phyloP scores from a whole-genome alignment of 1,284 basidiomycete species.

The Ceratobasidium sp. region DNA sequence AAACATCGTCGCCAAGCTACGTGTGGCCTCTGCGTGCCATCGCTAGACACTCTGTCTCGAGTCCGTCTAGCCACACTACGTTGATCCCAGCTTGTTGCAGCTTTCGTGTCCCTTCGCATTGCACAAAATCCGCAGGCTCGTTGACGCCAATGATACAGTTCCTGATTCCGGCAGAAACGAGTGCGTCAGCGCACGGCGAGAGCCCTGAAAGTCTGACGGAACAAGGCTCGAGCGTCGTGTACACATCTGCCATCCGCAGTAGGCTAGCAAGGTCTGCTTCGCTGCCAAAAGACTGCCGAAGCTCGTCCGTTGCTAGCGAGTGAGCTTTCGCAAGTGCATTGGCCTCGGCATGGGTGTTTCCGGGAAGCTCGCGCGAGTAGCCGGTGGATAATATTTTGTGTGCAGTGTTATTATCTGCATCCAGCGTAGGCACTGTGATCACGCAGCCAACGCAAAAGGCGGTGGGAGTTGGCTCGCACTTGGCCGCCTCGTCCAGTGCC shows the following conservation, averaged over 20 bases:
- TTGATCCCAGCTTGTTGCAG: conserved; percentile 80
- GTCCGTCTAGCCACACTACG: conserved; percentile 76
- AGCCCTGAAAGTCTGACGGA: conserved; percentile 90
- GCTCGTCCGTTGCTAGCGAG: conserved; percentile 45
- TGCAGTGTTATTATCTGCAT: conserved; percentile 51
- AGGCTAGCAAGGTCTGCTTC: conserved; percentile 62
- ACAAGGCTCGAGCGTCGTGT: conserved; percentile 98
- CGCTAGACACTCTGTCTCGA: conserved; percentile 79
- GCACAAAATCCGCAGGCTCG: conserved; percentile 96
- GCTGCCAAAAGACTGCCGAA: conserved; percentile 51
- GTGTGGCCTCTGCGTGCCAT: conserved; percentile 57
- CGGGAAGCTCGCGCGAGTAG: conserved; percentile 90
- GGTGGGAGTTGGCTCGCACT: conserved; percentile 75
- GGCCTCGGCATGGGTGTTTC: conserved; percentile 98
- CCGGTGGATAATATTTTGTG: conserved; percentile 76
- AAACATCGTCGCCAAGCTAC: not conserved
- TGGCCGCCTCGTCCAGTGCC: conserved; percentile 77
- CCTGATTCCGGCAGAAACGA: conserved; percentile 76
- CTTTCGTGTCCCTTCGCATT: conserved; percentile 86
- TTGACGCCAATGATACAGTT: conserved; percentile 90
- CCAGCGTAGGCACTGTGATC: conserved; percentile 60
- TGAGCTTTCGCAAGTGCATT: conserved; percentile 87
- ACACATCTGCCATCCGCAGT: conserved; percentile 69
- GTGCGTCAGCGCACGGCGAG: conserved; percentile 85
- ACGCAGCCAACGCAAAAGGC: conserved; percentile 97